A percentile compares a stretch with the other conserved stretches of the same genome.
Evolutionary conservation across 83 land plant genomes (phyloP).

Genomic region (Picea abies): DNA sequence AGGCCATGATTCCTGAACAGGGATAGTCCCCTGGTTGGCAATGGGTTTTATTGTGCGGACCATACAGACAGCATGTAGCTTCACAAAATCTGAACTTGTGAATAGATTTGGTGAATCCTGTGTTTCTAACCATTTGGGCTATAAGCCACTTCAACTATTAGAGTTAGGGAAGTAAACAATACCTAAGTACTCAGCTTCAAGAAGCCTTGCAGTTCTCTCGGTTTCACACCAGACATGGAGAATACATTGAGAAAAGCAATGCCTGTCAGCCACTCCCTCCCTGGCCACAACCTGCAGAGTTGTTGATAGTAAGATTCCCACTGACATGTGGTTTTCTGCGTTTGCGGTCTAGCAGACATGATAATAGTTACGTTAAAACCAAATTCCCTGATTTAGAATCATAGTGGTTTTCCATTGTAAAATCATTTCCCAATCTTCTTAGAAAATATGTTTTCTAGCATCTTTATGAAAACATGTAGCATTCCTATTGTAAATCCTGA

Average conservation of each 20-base stretch:
- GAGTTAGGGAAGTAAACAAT: background rate
- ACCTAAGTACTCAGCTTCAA: slow-evolving; percentile 38
- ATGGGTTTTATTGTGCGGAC: background rate
- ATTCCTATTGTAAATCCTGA: background rate
- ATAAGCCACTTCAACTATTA: background rate
- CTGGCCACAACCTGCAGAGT: slow-evolving; percentile 43
- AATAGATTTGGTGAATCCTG: background rate
- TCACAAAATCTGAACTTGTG: background rate
- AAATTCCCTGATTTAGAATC: background rate
- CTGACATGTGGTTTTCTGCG: no score
- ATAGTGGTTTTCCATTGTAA: background rate
- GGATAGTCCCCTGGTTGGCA: background rate
- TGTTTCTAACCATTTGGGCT: background rate
- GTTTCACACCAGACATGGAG: slow-evolving; percentile 63
- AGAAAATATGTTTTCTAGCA: background rate
- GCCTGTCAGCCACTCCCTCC: slow-evolving; percentile 43
- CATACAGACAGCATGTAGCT: background rate
- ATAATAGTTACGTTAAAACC: background rate
- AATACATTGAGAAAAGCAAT: slow-evolving; percentile 51
- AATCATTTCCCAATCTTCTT: background rate
- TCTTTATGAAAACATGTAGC: background rate
- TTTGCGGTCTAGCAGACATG: background rate
- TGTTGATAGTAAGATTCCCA: background rate
- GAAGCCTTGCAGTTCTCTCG: slow-evolving; percentile 25
- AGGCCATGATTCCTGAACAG: background rate